A percentile compares a stretch with the other conserved stretches of the same genome.
Conservation (phyloP, 1,284 basidiomycete genomes). For the Microstroma glucosiphilum region DNA sequence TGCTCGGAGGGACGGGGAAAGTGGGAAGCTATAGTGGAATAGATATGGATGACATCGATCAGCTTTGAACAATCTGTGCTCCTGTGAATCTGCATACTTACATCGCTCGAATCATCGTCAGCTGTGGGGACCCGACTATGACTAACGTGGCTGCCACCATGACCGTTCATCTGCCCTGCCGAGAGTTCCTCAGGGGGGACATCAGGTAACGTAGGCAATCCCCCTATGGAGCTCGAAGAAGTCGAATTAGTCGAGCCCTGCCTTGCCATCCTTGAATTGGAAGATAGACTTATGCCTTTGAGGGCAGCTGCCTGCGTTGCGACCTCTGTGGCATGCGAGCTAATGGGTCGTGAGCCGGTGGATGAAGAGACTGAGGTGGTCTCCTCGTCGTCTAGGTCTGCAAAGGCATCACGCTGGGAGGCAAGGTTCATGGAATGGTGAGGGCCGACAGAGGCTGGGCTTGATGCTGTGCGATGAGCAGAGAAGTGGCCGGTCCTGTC, state of each 20-base stretch:
- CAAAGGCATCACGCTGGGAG: conserved; percentile 30
- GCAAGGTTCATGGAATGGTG: background rate
- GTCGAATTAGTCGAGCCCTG: background rate
- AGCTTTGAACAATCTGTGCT: background rate
- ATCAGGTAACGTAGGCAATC: background rate
- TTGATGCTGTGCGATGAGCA: background rate
- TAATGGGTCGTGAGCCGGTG: background rate
- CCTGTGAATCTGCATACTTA: background rate
- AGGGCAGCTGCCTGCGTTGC: conserved; percentile 4
- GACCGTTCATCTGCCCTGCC: background rate
- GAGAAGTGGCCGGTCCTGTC: no score
- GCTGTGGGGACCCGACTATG: background rate
- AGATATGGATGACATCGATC: background rate
- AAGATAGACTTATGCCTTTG: background rate
- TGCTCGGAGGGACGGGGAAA: conserved; percentile 29
- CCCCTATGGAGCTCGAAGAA: background rate
- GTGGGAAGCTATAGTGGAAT: conserved; percentile 19
- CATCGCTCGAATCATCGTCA: background rate
- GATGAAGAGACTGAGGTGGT: background rate
- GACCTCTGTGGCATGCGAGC: background rate
- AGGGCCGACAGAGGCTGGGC: conserved; percentile 13
- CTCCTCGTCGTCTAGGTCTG: conserved; percentile 35
- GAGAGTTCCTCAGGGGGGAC: background rate
- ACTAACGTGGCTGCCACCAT: background rate
- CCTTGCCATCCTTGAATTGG: background rate